Evolutionary conservation across 768 basidiomycete species (phyloP).

Genomic region (Xerocomellus intermedius): DNA sequence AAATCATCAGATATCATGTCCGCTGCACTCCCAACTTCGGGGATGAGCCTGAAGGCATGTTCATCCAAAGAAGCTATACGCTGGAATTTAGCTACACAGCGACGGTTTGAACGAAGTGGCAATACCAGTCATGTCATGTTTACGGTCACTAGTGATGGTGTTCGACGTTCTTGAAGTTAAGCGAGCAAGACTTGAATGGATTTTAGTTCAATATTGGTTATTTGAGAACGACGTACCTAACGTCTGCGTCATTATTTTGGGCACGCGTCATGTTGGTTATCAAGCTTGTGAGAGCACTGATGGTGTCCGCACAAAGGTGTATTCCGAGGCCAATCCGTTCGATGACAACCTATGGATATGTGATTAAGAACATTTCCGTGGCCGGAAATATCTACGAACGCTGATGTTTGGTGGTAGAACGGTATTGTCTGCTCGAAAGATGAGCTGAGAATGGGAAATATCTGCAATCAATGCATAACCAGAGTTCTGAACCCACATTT

Average conservation of each 20-base stretch:
- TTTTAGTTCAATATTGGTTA: neutral
- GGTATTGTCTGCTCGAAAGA: slow-evolving; percentile 33
- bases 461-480: slow-evolving; percentile 73
- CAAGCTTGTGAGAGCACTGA: slow-evolving; percentile 56
- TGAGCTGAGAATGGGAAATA: slow-evolving; percentile 48
- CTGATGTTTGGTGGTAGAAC: slow-evolving; percentile 35
- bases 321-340: slow-evolving; percentile 53
- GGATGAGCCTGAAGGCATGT: slow-evolving; percentile 70
- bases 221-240: slow-evolving; percentile 19
- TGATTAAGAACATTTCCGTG: neutral
- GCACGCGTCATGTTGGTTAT: slow-evolving; percentile 48
- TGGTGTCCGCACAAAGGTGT: slow-evolving; percentile 78
- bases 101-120: neutral
- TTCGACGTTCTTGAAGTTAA: slow-evolving; percentile 2
- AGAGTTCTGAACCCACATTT: slow-evolving; percentile 37
- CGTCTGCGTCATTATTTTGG: slow-evolving; percentile 35
- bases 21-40: slow-evolving; percentile 74
- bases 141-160: slow-evolving; percentile 2
- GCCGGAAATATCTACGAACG: slow-evolving; percentile 32
- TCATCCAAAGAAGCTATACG: slow-evolving; percentile 73
- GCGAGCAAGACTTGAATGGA: slow-evolving; percentile 10
- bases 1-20: slow-evolving; percentile 93
- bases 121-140: slow-evolving; percentile 31
- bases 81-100: slow-evolving; percentile 1
- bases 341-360: slow-evolving; percentile 48